Evolutionary conservation across 441 rosid species (phyloP), one percentile per base, ranked within the genome.

Genomic region (Corymbia citriodora): DNA sequence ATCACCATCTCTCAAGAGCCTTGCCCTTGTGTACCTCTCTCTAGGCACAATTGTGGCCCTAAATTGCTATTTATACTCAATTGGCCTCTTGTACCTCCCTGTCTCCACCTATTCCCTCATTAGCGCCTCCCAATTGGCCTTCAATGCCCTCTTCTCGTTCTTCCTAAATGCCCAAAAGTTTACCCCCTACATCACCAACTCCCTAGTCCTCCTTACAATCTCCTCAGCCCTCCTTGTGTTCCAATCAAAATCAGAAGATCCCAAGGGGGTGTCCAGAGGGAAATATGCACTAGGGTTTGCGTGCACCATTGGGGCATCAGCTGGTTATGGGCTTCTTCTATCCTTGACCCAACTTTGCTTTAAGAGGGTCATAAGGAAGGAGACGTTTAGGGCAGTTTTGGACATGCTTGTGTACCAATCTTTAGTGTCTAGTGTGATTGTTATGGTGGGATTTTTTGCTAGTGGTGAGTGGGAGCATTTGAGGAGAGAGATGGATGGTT

Each of bases 81-180:
- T 92, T 2, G 97, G 97, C 40, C 83, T 94, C 53, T 93, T 92
- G 16, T 92, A 94, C 88, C 93, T 94, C 68, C 95, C 96, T 0
- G 95, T 95, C 50, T 95, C 97, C 54, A 95, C 96, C 21, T 94
- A 87, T 87, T 94, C 96, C 57, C 92, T 95, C 16, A 92, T 95
- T 65, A 89, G 92, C 81, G 93, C 94, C 70, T 93, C 96, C 65
- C 95, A 94, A 36, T 88, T 95, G 92, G 96, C 94, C 87, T 95
- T 95, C 91, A 95, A 93, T 61, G 94, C 96, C 21, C 49, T 93
- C 65, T 94, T 95, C 92, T 94, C 96, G 3, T 93, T 91, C 90
- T 94, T 95, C 93, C 81, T 95, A 48, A 94, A 94, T 87, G 89
- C 94, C 27, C 94, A 93, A 87, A 95, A 93, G 87, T 90, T 95